Evolutionary conservation across 352 stramenopile species (phyloP).

Genomic region (Detonula confervacea): DNA sequence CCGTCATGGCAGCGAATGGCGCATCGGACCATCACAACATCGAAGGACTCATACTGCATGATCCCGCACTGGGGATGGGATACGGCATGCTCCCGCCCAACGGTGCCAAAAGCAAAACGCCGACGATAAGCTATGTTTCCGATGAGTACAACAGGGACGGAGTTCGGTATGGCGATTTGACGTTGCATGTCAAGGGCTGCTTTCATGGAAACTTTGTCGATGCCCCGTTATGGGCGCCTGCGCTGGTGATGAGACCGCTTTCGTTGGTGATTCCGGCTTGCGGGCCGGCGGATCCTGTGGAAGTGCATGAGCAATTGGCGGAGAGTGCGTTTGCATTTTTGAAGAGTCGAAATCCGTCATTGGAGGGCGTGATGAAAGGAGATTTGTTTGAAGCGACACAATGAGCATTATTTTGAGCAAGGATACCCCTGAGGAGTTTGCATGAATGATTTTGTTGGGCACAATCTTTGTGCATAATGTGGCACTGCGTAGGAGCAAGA

Average conservation of each 20-base stretch:
- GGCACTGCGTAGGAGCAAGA: no score
- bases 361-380: background rate
- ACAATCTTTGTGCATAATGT: no score
- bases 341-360: background rate
- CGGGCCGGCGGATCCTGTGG: conserved; percentile 10
- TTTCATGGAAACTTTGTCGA: conserved; percentile 46
- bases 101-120: conserved; percentile 30
- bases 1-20: conserved; percentile 40
- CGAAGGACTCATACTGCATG: conserved; percentile 30
- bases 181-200: conserved; percentile 22
- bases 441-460: no score
- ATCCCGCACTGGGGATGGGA: conserved; percentile 48
- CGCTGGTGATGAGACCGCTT: conserved; percentile 23
- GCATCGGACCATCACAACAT: conserved; percentile 1
- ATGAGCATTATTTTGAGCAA: no score
- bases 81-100: conserved; percentile 35
- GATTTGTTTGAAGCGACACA: conserved; percentile 28
- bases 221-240: conserved; percentile 32
- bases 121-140: conserved; percentile 26
- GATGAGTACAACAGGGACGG: conserved; percentile 32
- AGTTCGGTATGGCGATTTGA: conserved; percentile 44
- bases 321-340: conserved; percentile 22
- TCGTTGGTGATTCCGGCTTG: conserved; percentile 26
- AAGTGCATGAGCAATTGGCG: conserved; percentile 21
- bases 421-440: no score